Evolutionary conservation across 23 red algal species (phyloP), one percentile per base, ranked within the genome.

Genomic region (Gracilaria domingensis): DNA sequence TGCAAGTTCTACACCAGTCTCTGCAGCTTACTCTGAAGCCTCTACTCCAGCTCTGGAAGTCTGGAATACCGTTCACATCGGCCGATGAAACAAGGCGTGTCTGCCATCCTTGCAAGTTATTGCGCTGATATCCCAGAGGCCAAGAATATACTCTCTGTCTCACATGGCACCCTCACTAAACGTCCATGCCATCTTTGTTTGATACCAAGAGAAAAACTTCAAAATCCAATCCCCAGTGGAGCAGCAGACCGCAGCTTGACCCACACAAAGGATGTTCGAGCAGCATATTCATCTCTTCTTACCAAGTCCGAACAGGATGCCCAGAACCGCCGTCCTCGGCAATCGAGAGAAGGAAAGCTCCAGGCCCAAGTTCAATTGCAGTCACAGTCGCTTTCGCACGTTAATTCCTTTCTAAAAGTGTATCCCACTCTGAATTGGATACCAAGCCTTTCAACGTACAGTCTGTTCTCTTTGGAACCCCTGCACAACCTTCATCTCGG

Each of bases 401-500:
- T 62, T 9, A 23, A 23, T 29, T 62, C 59, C 29, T 62, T 62
- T 24, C 26, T 62, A 29, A 24, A 62, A 62, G 24, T 30, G 13
- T 62, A 29, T 12, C 13, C 26, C 2, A 62, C 59, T 62, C 13
- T 62, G 23, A 62, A 62, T 24, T 62, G n/a, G 59, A 62, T 62
- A 29, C 59, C 59, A 62, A 30, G 59, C 13, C 11, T 81, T 16
- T 24, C 76, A 7, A 47, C 47, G 0, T 85, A 85, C 56, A 67
- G 34, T 35, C 1, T 88, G 13, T 88, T 88, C 66, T 26, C 66
- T 7, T 40, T 85, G 59, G 57, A 85, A 49, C 62, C 57, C 11
- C 44, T 67, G 42, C 59, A 66, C 39, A 85, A 85, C 57, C 44
- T 85, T 42, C 62, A 48, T 40, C 57, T 85, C 35, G 57, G 81